Evolutionary conservation across 2,329 filamentous ascomycete genomes (phyloP), one percentile per base, ranked within the genome.

Genomic region (Fusarium buxicola): DNA sequence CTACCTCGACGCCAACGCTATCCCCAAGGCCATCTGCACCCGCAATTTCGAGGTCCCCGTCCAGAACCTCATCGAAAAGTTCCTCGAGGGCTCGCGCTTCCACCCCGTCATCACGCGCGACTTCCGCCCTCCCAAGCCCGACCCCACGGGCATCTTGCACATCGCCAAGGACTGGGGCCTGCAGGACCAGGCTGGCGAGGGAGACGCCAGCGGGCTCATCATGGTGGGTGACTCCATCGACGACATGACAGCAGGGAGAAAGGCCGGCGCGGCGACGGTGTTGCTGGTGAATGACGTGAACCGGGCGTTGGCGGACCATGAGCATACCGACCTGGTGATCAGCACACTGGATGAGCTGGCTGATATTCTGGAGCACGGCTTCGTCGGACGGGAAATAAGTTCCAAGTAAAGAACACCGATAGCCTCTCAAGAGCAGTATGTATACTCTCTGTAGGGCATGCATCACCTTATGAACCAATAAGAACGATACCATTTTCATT

Each of bases 11-110:
- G 72, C 77, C 7, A 83, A 84, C 25, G 76, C 78, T 7, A 75
- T 97, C 28, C 86, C 81, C 67, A 95, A 96, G 76, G 94, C 86
- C 13, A 93, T 98, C 63, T 97, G 94, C 78, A 98, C 95, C 3
- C 86, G 95, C 72, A 98, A 99, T 80, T 98, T 97, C 72, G 92
- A 94, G 69, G 80, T 85, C 8, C 92, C 92, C 7, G 92, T 95
- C 2, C 78, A 83, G 41, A 89, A 94, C 75, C 83, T 96, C 4
- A 82, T 97, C 4, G 78, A 79, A 47, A 95, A 88, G 44, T 95
- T 95, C 75, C 82, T 97, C 8, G 81, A 85, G 1, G 82, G 79
- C 2, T 85, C 88, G 56, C 77, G 82, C 35, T 96, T 97, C 74
- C 75, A 83, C 16, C 94, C 94, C 7, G 88, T 97, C 66, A 82